A percentile compares a stretch with the other conserved stretches of the same genome.
Conservation (phyloP, 2,329 filamentous ascomycete species). For the Zymoseptoria tritici region DNA sequence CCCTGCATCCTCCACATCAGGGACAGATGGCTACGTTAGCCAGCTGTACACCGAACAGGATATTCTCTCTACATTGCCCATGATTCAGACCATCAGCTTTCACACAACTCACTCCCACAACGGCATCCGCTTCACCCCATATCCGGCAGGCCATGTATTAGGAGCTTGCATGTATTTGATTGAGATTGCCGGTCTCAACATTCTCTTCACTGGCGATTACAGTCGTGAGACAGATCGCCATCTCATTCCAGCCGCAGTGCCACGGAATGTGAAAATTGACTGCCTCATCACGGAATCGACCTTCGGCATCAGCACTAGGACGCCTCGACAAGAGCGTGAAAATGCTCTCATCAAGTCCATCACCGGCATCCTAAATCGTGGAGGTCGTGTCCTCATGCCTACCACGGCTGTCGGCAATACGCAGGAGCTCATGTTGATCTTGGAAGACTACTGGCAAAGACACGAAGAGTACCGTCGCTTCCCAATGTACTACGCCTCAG, state of each 20-base stretch:
- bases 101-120: constrained; percentile 96
- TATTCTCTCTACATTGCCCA: constrained; percentile 83
- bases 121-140: constrained; percentile 92
- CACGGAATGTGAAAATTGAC: constrained; percentile 82
- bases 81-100: constrained; percentile 97
- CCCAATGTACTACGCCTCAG: constrained; percentile 96
- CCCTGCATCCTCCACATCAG: constrained; percentile 19
- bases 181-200: constrained; percentile 92
- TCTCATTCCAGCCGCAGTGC: constrained; percentile 87
- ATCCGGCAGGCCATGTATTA: constrained; percentile 94
- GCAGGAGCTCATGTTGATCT: constrained; percentile 85
- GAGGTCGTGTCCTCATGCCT: constrained; percentile 85
- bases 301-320: constrained; percentile 90
- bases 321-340: constrained; percentile 83
- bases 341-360: constrained; percentile 93
- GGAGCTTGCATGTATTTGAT: constrained; percentile 98
- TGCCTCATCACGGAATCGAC: constrained; percentile 97
- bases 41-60: constrained; percentile 90
- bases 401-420: constrained; percentile 92
- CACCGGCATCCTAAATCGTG: constrained; percentile 81
- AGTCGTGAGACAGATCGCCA: constrained; percentile 92
- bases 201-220: constrained; percentile 97
- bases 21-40: constrained; percentile 43
- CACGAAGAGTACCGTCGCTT: constrained; percentile 82
- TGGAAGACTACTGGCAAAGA: constrained; percentile 94